These are phyloP conservation scores for Vickermania spadyakhi DNA, from an alignment of 208 protist genomes.

Conservation along the genomic window DNA sequence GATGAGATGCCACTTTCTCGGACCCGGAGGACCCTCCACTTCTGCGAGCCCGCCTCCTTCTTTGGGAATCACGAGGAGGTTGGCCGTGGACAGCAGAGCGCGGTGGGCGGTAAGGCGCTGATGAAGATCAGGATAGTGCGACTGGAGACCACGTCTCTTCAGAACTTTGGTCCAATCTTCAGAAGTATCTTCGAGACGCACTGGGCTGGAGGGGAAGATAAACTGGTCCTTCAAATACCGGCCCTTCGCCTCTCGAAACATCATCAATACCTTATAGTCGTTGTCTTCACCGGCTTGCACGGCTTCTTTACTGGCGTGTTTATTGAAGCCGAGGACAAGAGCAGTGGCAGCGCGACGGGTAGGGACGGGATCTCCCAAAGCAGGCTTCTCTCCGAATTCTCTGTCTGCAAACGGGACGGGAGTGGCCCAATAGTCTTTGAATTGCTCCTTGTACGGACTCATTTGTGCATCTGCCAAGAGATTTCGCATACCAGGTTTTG, in stretches of 20 bases:
- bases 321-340: constrained; percentile 65
- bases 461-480: constrained; percentile 65
- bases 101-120: constrained; percentile 71
- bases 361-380: constrained; percentile 69
- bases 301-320: constrained; percentile 35
- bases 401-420: constrained; percentile 76
- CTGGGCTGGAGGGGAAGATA: constrained; percentile 53
- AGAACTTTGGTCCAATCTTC: constrained; percentile 76
- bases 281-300: constrained; percentile 73
- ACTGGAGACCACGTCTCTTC: constrained; percentile 54
- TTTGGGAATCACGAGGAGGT: constrained; percentile 74
- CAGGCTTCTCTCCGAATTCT: constrained; percentile 79
- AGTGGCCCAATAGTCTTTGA: constrained; percentile 85
- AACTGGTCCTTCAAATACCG: constrained; percentile 79
- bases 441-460: constrained; percentile 87
- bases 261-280: constrained; percentile 87
- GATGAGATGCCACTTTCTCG: constrained; percentile 70
- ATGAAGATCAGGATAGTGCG: constrained; percentile 54
- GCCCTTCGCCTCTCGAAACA: constrained; percentile 65
- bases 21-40: constrained; percentile 79
- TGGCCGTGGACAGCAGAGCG: constrained; percentile 52
- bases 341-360: constrained; percentile 58
- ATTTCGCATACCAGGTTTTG: constrained; percentile 64
- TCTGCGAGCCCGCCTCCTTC: constrained; percentile 75
- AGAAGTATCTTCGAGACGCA: constrained; percentile 51